Conservation (phyloP, 768 basidiomycete genomes). For the Russula virescens region DNA sequence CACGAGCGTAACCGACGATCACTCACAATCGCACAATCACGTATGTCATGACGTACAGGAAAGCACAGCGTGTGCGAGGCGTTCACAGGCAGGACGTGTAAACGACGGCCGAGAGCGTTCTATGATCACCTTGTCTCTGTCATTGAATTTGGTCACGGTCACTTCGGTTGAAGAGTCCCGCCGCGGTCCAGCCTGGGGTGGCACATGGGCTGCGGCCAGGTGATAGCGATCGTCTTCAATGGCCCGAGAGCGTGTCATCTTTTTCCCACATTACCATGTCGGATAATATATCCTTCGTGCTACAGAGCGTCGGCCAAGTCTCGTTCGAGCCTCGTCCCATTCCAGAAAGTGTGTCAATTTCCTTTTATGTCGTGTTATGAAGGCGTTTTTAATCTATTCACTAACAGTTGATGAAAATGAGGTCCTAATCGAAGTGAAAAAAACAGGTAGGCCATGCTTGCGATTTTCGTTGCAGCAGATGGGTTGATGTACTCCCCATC, state of each 20-base stretch:
- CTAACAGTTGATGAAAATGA: constrained; percentile 60
- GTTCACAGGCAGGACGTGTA: not conserved
- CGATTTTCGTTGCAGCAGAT: constrained; percentile 4
- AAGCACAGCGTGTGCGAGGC: not conserved
- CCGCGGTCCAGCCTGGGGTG: too few species aligned
- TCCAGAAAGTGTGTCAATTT: constrained; percentile 51
- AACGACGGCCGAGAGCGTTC: not conserved
- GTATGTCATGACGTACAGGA: not conserved
- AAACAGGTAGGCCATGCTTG: constrained; percentile 59
- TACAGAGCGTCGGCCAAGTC: constrained; percentile 62
- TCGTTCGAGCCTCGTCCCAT: constrained; percentile 70
- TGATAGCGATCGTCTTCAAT: too few species aligned
- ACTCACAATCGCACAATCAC: not conserved
- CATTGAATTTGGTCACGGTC: too few species aligned
- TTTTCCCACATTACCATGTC: constrained; percentile 39
- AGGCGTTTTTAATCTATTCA: constrained; percentile 1
- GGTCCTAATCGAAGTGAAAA: constrained; percentile 85
- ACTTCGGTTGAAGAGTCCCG: too few species aligned
- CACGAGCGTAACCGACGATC: too few species aligned
- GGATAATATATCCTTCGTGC: constrained; percentile 75
- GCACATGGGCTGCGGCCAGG: too few species aligned
- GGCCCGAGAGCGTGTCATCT: too few species aligned
- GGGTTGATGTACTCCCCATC: constrained; percentile 10
- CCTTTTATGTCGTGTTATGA: not conserved
- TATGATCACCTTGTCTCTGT: too few species aligned